Evolutionary conservation across 73 alveolate species (phyloP), one percentile per base, ranked within the genome.

Genomic region (Loxodes magnus): DNA sequence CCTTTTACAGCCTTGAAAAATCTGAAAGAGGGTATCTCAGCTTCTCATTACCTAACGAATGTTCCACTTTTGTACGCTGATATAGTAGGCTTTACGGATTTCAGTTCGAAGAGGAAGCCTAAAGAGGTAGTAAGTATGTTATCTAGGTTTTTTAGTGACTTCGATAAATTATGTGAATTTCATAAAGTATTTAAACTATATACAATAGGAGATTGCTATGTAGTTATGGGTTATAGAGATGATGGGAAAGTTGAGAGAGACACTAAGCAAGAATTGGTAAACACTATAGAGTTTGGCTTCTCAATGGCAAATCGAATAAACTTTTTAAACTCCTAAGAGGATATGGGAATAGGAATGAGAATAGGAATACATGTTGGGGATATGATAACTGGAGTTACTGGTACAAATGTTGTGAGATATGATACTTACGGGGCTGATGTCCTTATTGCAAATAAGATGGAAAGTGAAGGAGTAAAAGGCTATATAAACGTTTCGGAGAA

Each of bases 61-160:
- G 98, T 82, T 19, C 86, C 98, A 12, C 59, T 91, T 51, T 77
- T 91, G 19, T 91, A 77, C 42, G 90, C 97, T 34, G 98, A 91
- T 72, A 80, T 80, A 7, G 88, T 79, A 4, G 50, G 77, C 5
- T 80, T 67, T 26, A 80, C 94, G 9, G 69, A 75, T 33, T 80
- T 71, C 50, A 78, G 87, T 7, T 71, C 81, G 26, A 20, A 62
- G 30, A 85, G 68, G 37, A 64, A 87, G 36, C 98, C 98, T 4
- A 79, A 74, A 39, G 92, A 87, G 49, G 96, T 91, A 0, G 95
- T 91, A 10, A 68, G 67, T 35, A 53, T 91, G 81, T 71, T 91
- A n/a, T 65, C 85, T 61, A 82, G 78, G 54, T 69, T 91, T 54
- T 91, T 91, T 58, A 67, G 84, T 41, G 72, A 82, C 46, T 87